These are phyloP conservation scores for Cordyceps militaris DNA, from an alignment of 2,329 filamentous ascomycete genomes.

Conservation along the genomic window DNA sequence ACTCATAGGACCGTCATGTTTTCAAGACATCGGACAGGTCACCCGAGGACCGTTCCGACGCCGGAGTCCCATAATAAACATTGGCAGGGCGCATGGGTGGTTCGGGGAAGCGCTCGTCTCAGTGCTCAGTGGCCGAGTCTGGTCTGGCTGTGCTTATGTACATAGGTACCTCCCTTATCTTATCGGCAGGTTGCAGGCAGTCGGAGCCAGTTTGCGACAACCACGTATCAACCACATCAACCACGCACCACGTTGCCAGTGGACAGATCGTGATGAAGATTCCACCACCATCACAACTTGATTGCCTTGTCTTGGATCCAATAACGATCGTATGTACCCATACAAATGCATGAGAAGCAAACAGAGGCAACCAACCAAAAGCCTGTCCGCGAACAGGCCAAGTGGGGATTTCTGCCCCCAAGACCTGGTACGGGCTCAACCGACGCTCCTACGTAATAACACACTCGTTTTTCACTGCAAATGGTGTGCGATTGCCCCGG, in stretches of 20 bases:
- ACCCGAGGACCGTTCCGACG: conserved; percentile 8
- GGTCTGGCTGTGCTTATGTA: not conserved
- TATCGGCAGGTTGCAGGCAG: not conserved
- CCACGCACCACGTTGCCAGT: not conserved
- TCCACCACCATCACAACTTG: not conserved
- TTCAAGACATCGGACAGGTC: conserved; percentile 1
- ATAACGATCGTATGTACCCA: not conserved
- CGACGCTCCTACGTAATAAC: not conserved
- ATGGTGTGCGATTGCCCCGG: conserved; percentile 7
- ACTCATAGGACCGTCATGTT: conserved; percentile 11
- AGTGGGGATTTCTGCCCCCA: conserved; percentile 7
- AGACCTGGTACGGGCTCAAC: not conserved
- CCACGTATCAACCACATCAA: not conserved
- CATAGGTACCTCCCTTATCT: no score
- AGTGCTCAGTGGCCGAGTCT: not conserved
- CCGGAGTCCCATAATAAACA: conserved; percentile 2
- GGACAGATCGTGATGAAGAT: not conserved
- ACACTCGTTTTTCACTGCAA: conserved; percentile 3
- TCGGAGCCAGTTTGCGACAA: not conserved
- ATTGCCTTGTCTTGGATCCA: not conserved
- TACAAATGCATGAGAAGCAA: not conserved
- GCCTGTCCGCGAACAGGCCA: conserved; percentile 3
- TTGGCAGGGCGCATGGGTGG: not conserved
- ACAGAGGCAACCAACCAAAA: conserved; percentile 6
- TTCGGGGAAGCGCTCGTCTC: not conserved